Evolutionary conservation across 164 flowering plant genomes (phyloP).

Genomic region (Magnolia kwangsiensis): DNA sequence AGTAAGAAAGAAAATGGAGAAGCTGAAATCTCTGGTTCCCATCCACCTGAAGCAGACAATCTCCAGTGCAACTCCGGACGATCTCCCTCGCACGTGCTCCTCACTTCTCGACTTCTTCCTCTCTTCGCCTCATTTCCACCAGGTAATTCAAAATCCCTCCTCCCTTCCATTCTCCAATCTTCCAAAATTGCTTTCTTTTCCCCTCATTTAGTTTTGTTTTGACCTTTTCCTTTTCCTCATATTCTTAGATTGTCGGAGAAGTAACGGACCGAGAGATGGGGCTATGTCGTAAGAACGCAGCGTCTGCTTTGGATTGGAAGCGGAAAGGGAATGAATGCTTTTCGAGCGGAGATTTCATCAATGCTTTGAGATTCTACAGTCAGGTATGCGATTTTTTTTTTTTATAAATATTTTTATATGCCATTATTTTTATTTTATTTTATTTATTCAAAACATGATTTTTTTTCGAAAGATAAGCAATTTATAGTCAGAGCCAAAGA

Average conservation of each 20-base stretch:
- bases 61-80: conserved; percentile 31
- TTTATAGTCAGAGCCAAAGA: too few relatives aligned
- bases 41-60: conserved; percentile 33
- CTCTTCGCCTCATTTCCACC: conserved; percentile 48
- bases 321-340: conserved; percentile 59
- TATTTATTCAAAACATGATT: too few relatives aligned
- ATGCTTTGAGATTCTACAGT: conserved; percentile 59
- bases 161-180: background rate
- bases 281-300: conserved; percentile 54
- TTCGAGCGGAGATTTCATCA: conserved; percentile 42
- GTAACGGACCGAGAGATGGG: conserved; percentile 41
- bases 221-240: background rate
- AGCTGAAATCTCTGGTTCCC: conserved; percentile 54
- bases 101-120: conserved; percentile 55
- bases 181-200: conserved; percentile 7
- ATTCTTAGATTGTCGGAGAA: conserved; percentile 43
- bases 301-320: conserved; percentile 57
- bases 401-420: too few relatives aligned
- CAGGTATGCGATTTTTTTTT: conserved; percentile 33
- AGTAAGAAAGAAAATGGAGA: conserved; percentile 48
- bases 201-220: background rate
- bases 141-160: conserved; percentile 21
- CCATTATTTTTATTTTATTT: too few relatives aligned
- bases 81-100: conserved; percentile 50
- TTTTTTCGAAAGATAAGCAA: too few relatives aligned